These are phyloP conservation scores for Dendrobium huoshanense DNA, from an alignment of 106 monocot species.

Conservation along the genomic window DNA sequence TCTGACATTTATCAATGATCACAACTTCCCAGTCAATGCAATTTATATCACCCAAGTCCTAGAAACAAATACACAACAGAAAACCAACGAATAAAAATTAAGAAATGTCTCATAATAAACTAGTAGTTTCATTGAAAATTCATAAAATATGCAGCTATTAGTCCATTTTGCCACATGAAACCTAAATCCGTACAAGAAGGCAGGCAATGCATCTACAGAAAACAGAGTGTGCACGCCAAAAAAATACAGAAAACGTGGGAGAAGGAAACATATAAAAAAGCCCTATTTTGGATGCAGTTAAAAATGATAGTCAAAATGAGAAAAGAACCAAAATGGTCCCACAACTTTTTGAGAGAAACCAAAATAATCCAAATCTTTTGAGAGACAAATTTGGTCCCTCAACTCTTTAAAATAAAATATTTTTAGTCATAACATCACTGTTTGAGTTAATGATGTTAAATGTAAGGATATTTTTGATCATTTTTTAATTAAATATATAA, in stretches of 20 bases:
- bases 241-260: not conserved
- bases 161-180: not conserved
- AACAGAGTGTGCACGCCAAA: not conserved
- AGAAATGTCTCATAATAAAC: not conserved
- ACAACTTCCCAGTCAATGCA: constrained; percentile 64
- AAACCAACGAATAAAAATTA: not conserved
- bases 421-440: too few relatives aligned
- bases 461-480: too few relatives aligned
- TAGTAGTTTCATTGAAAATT: not conserved
- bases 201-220: not conserved
- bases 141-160: not conserved
- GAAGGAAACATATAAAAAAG: not conserved
- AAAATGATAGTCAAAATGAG: too few relatives aligned
- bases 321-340: too few relatives aligned
- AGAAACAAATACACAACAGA: constrained; percentile 1
- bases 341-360: too few relatives aligned
- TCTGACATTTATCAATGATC: constrained; percentile 75
- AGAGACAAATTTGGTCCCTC: too few relatives aligned
- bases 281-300: too few relatives aligned
- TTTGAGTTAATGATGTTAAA: too few relatives aligned
- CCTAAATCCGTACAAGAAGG: not conserved
- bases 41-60: constrained; percentile 55
- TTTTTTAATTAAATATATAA: too few relatives aligned
- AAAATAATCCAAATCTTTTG: too few relatives aligned
- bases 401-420: too few relatives aligned